phyloP scores from a whole-genome alignment of 768 basidiomycete genomes.

The Hericium rajendrae region DNA sequence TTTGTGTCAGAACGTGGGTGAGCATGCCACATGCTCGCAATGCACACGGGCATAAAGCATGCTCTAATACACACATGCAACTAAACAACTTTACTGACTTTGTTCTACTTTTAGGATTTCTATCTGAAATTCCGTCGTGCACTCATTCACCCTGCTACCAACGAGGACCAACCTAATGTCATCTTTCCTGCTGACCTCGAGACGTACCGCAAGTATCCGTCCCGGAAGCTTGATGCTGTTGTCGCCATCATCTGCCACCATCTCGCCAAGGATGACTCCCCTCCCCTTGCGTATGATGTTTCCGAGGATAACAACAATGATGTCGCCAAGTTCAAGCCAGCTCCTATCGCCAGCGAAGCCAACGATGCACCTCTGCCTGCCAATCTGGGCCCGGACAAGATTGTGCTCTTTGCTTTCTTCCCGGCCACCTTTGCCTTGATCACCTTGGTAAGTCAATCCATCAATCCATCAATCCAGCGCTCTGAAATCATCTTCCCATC shows the following conservation, averaged over 20 bases:
- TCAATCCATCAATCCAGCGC: too few species aligned
- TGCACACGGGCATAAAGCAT: not conserved
- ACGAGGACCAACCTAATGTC: not conserved
- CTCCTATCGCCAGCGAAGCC: not conserved
- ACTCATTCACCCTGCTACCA: not conserved
- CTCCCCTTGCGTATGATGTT: not conserved
- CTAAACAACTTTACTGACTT: not conserved
- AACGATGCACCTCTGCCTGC: not conserved
- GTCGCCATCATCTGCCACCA: not conserved
- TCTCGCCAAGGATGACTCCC: not conserved
- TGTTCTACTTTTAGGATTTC: not conserved
- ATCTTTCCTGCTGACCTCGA: not conserved
- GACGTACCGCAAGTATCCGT: not conserved
- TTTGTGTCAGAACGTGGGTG: not conserved
- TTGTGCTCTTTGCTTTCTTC: not conserved
- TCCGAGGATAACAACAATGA: not conserved
- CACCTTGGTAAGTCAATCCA: not conserved
- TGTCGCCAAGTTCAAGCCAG: not conserved
- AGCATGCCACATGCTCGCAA: not conserved
- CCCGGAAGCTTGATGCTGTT: not conserved
- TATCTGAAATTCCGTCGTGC: not conserved
- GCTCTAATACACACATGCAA: not conserved
- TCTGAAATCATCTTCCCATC: too few species aligned
- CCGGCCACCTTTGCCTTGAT: not conserved
- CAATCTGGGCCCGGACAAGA: not conserved